Evolutionary conservation across 1,284 basidiomycete genomes (phyloP).

Genomic region (Pseudozyma sp.): DNA sequence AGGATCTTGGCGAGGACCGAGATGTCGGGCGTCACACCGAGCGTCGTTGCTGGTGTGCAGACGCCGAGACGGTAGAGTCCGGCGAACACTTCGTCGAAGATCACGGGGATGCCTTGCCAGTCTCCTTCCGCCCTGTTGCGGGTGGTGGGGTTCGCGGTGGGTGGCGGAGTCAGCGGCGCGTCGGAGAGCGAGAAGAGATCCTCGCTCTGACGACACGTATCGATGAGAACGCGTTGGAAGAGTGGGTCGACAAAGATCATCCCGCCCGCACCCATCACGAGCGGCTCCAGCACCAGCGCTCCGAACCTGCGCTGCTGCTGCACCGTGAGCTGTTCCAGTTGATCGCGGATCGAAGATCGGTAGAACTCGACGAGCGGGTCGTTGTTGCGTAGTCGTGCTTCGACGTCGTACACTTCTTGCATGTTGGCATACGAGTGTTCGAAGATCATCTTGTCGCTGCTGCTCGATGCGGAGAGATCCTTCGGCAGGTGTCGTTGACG

Average conservation of each 20-base stretch:
- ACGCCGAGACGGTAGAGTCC: constrained; percentile 87
- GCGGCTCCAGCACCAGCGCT: constrained; percentile 88
- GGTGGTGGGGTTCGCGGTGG: background rate
- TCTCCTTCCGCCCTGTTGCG: constrained; percentile 19
- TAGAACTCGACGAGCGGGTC: constrained; percentile 76
- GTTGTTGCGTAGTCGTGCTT: constrained; percentile 73
- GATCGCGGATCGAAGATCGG: constrained; percentile 74
- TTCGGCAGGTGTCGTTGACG: constrained; percentile 8
- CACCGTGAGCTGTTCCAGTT: constrained; percentile 73
- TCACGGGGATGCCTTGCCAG: constrained; percentile 85
- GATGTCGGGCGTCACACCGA: constrained; percentile 73
- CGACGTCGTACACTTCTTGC: constrained; percentile 79
- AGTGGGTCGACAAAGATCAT: constrained; percentile 98
- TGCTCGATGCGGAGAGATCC: background rate
- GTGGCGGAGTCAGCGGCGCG: constrained; percentile 47
- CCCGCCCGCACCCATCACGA: constrained; percentile 93
- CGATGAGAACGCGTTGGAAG: constrained; percentile 88
- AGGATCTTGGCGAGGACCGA: constrained; percentile 92
- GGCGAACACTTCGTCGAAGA: constrained; percentile 96
- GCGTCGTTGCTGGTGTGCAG: constrained; percentile 44
- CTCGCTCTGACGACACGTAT: constrained; percentile 77
- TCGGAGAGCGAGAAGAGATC: constrained; percentile 70
- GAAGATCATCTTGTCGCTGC: constrained; percentile 7
- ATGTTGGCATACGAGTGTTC: constrained; percentile 71
- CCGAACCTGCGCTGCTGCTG: constrained; percentile 70